Evolutionary conservation across 495 filamentous ascomycete species (phyloP).

Genomic region (Hypoxylon cercidicola): DNA sequence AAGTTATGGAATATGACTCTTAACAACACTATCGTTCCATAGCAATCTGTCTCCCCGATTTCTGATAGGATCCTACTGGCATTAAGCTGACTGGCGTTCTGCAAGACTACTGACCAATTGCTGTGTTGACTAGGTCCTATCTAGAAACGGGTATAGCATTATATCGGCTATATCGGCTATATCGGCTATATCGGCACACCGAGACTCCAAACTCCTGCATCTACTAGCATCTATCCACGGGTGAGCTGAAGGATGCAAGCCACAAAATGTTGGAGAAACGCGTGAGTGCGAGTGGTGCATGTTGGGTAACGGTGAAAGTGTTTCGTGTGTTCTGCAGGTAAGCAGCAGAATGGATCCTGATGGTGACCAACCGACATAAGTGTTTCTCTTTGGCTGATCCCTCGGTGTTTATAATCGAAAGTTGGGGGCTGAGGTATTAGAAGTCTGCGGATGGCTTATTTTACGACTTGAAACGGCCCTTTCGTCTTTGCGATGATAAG

Average conservation of each 20-base stretch:
- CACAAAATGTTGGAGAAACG: constrained; percentile 3
- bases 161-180: too few species aligned
- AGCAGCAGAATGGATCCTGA: constrained; percentile 26
- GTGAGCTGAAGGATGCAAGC: neutral
- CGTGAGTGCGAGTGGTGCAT: neutral
- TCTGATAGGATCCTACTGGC: neutral
- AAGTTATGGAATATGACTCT: too few species aligned
- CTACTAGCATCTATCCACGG: neutral
- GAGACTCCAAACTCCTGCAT: constrained; percentile 11
- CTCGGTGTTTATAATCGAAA: constrained; percentile 15
- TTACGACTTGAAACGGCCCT: constrained; percentile 19
- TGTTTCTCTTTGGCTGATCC: neutral
- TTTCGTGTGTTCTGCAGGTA: constrained; percentile 20
- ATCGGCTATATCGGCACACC: constrained; percentile 14
- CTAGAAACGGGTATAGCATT: constrained; percentile 16
- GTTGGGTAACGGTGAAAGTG: constrained; percentile 8
- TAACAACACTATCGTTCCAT: too few species aligned
- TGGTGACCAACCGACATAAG: neutral
- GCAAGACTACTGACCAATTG: constrained; percentile 11
- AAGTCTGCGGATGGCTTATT: neutral
- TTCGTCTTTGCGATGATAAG: neutral
- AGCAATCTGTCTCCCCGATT: too few species aligned
- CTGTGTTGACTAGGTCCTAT: constrained; percentile 1
- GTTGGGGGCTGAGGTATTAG: neutral
- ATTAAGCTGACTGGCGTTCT: constrained; percentile 3